Base-by-base conservation (phyloP, 768 basidiomycete genomes). In the Mycena pura region DNA sequence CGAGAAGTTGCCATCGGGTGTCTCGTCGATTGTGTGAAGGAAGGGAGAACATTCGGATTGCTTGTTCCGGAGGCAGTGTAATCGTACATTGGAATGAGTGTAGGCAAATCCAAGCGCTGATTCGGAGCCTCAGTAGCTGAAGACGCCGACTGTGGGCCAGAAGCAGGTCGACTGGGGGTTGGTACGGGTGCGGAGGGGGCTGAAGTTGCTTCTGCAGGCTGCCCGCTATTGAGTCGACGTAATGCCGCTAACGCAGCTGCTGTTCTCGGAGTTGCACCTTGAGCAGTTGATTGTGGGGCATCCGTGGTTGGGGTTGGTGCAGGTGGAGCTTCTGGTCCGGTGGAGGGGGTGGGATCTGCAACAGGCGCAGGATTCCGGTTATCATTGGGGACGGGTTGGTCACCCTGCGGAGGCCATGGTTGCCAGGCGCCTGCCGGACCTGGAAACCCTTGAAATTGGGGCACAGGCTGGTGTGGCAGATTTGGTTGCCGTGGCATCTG, bases 231-330 rank as follows among this genome's bases (percentile, higher is more conserved):
- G 44, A 79, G 71, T 57, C 90, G 81, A 60, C 84, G 82, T 60
- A 91, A 64, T 3, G 91, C 90, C 13, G 92, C 91, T 36, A 80
- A 78, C 34, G 87, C 87, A 21, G 91, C 91, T 2, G 87, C 88
- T 40, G 81, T 80, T 60, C 80, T 66, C 15, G 84, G 78, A 32
- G 76, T 73, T 48, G 70, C 61, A 25, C 41, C 57, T 39, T 53
- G 41, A 40, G 56, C 27, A 14, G 48, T 17, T 40, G 67, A 38
- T 10, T 29, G 51, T 27, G 21, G 17, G 39, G 34, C 28, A 43
- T 54, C 55, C 29, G 60, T 40, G 36, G 44, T 28, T 31, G 49
- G 10, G 29, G 63, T 47, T 24, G 56, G 48, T 11, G 57, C n/a
- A 32, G 44, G 34, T 4, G 40, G 25, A 32, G 21, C 44, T 5